phyloP scores from a whole-genome alignment of 2,329 filamentous ascomycete genomes.

The Pseudogymnoascus sp. region DNA sequence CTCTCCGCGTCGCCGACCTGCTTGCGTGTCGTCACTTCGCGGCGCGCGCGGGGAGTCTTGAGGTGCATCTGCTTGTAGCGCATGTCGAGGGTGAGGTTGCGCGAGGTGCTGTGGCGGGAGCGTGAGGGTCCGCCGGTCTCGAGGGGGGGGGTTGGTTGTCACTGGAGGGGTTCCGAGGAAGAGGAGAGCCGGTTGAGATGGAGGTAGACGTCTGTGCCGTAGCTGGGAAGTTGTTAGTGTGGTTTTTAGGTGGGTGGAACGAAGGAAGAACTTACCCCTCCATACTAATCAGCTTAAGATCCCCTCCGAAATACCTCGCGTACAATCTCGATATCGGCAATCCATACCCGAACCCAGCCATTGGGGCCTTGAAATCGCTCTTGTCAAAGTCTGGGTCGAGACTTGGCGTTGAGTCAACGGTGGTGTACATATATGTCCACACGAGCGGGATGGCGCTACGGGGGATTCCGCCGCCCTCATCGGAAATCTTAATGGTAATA shows the following conservation, averaged over 20 bases:
- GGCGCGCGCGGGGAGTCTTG: conserved; percentile 56
- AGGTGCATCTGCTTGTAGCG: conserved; percentile 50
- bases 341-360: conserved; percentile 98
- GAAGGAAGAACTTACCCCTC: conserved; percentile 64
- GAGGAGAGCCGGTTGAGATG: conserved; percentile 93
- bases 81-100: conserved; percentile 53
- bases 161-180: conserved; percentile 94
- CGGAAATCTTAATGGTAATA: conserved; percentile 96
- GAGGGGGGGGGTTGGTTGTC: conserved; percentile 54
- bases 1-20: conserved; percentile 85
- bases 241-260: neutral
- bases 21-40: conserved; percentile 74
- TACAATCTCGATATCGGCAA: conserved; percentile 90
- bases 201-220: conserved; percentile 96
- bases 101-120: conserved; percentile 41
- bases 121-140: conserved; percentile 17
- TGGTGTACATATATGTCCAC: conserved; percentile 99
- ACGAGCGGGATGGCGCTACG: conserved; percentile 88
- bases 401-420: conserved; percentile 89
- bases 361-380: conserved; percentile 97
- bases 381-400: conserved; percentile 97
- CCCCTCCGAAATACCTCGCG: conserved; percentile 93
- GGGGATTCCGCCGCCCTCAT: conserved; percentile 94
- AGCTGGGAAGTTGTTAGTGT: conserved; percentile 45
- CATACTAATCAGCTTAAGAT: conserved; percentile 97